A percentile compares a stretch with the other conserved stretches of the same genome.
Conservation (phyloP, 2,329 filamentous ascomycete genomes). For the Ramularia endophylla region DNA sequence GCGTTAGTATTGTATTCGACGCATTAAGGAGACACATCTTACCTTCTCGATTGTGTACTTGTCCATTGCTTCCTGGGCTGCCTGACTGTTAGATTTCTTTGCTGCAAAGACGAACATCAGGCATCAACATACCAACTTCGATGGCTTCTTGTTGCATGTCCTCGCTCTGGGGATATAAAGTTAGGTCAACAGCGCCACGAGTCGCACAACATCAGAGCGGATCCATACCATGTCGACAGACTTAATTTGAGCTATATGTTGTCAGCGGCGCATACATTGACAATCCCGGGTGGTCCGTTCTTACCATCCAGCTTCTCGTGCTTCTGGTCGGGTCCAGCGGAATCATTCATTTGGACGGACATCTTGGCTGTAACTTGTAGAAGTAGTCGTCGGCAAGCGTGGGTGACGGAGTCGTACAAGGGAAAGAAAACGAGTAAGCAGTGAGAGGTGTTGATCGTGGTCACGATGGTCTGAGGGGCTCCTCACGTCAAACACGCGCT, state of each 20-base stretch:
- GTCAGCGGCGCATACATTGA: constrained; percentile 7
- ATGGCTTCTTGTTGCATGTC: constrained; percentile 96
- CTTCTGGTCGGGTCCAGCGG: constrained; percentile 16
- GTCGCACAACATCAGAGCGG: background rate
- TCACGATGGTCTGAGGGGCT: background rate
- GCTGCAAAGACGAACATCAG: background rate
- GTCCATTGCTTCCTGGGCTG: constrained; percentile 66
- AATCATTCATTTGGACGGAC: constrained; percentile 22
- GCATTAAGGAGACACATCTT: constrained; percentile 7
- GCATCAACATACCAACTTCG: constrained; percentile 71
- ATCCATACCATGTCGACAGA: constrained; percentile 89
- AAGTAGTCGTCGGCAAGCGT: no score
- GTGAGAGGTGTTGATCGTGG: background rate
- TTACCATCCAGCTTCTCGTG: constrained; percentile 70
- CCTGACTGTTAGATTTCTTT: constrained; percentile 13
- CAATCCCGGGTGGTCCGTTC: constrained; percentile 27
- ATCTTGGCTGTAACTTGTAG: constrained; percentile 14
- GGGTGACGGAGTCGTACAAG: background rate
- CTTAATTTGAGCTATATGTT: constrained; percentile 77
- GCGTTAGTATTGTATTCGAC: constrained; percentile 2
- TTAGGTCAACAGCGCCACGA: constrained; percentile 2
- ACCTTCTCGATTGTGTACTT: constrained; percentile 70
- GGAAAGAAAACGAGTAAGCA: background rate
- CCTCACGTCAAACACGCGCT: no score
- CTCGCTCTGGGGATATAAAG: constrained; percentile 60